Percentiles rank a stretch among this genome's conserved stretches.
phyloP scores from a whole-genome alignment of 2,329 filamentous ascomycete genomes.

The Boeremia lycopersici region DNA sequence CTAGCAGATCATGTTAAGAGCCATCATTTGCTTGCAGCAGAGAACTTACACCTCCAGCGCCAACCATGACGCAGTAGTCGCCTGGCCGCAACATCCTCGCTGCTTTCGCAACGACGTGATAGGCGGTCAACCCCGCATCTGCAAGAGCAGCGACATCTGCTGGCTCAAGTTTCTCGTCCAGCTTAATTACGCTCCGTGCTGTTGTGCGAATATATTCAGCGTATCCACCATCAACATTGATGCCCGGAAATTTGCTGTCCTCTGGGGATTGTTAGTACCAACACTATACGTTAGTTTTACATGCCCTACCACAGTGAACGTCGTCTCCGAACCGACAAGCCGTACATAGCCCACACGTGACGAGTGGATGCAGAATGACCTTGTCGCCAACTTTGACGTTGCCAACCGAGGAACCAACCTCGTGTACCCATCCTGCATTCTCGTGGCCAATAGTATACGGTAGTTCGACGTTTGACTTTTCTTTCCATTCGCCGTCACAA shows the following conservation, averaged over 20 bases:
- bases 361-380: slow-evolving; percentile 3
- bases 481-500: slow-evolving; percentile 8
- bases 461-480: slow-evolving; percentile 2
- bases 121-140: slow-evolving; percentile 6
- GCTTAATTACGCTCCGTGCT: slow-evolving; percentile 6
- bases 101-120: slow-evolving; percentile 6
- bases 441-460: slow-evolving; percentile 7
- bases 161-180: slow-evolving; percentile 5
- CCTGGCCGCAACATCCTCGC: slow-evolving; percentile 7
- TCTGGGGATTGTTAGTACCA: neutral
- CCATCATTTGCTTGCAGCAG: no score
- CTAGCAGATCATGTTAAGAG: neutral
- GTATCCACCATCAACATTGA: slow-evolving; percentile 7
- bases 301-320: neutral
- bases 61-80: slow-evolving; percentile 6
- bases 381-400: slow-evolving; percentile 5
- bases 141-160: slow-evolving; percentile 8
- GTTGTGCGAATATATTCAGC: slow-evolving; percentile 5
- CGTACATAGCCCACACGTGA: slow-evolving; percentile 6
- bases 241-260: slow-evolving; percentile 3
- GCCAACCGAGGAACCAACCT: neutral
- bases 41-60: slow-evolving; percentile 4
- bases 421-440: slow-evolving; percentile 7
- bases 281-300: no score
- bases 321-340: slow-evolving; percentile 6